A percentile compares a stretch with the other conserved stretches of the same genome.
phyloP scores from a whole-genome alignment of 306 rosid species.

The Lathyrus oleraceus region DNA sequence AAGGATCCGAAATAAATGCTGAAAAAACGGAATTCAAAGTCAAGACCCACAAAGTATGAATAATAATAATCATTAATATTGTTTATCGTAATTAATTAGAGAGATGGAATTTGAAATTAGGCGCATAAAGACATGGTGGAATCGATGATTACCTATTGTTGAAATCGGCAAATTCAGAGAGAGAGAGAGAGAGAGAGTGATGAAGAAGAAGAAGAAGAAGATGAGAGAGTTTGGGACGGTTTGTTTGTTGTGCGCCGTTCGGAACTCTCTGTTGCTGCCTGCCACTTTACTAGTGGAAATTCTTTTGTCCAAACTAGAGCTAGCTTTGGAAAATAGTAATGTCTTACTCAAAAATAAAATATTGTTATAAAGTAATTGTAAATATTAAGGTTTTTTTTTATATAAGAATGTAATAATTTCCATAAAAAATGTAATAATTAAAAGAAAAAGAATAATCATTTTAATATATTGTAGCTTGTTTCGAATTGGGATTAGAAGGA shows the following conservation, averaged over 20 bases:
- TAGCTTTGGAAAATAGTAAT: too few relatives aligned
- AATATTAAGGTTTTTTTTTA: too few relatives aligned
- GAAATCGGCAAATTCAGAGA: background rate
- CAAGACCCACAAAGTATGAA: slow-evolving; percentile 21
- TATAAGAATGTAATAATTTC: too few relatives aligned
- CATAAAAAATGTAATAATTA: too few relatives aligned
- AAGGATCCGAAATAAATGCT: slow-evolving; percentile 45
- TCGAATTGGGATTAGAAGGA: too few relatives aligned
- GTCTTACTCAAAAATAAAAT: too few relatives aligned
- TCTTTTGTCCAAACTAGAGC: too few relatives aligned
- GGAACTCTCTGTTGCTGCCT: background rate
- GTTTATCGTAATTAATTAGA: slow-evolving; percentile 3
- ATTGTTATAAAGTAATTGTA: too few relatives aligned
- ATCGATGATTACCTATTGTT: too few relatives aligned
- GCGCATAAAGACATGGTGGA: background rate
- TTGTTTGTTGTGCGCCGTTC: background rate
- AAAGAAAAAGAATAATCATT: too few relatives aligned
- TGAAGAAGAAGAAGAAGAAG: background rate
- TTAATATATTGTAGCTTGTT: too few relatives aligned
- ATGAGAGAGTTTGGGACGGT: slow-evolving; percentile 4
- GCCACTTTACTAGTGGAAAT: background rate
- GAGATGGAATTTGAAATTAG: background rate
- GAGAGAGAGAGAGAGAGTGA: background rate
- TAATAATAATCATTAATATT: background rate
- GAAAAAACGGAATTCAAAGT: slow-evolving; percentile 30